Conservation (phyloP, 306 rosid species). For the Vachellia collinsii region DNA sequence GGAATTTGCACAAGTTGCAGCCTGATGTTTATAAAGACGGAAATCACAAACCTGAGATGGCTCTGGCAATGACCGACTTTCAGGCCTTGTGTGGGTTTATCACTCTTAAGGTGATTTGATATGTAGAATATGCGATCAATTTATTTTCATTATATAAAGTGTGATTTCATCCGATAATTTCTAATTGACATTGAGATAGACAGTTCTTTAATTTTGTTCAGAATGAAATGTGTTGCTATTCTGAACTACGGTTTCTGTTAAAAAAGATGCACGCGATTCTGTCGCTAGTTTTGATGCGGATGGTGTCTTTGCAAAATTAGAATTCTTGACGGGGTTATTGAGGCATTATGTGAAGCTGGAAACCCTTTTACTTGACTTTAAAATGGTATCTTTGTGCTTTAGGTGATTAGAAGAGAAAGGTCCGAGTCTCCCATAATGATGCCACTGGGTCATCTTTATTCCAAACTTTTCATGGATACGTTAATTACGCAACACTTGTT, state of each 20-base stretch:
- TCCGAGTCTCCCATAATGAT: background rate
- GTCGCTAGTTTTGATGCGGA: constrained; percentile 1
- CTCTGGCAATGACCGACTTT: constrained; percentile 77
- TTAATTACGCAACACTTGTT: background rate
- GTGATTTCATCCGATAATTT: background rate
- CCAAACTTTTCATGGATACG: background rate
- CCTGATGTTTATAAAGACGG: constrained; percentile 83
- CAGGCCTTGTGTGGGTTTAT: constrained; percentile 93
- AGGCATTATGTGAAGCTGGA: background rate
- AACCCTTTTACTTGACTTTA: background rate
- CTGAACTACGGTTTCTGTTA: constrained; percentile 5
- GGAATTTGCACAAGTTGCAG: constrained; percentile 66
- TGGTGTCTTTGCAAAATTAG: constrained; percentile 4
- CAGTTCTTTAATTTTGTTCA: constrained; percentile 20
- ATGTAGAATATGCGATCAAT: background rate
- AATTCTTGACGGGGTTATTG: background rate
- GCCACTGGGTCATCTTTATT: background rate
- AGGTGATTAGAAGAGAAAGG: background rate
- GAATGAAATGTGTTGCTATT: background rate
- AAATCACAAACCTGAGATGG: constrained; percentile 99
- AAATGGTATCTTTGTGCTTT: background rate
- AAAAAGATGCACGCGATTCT: constrained; percentile 20
- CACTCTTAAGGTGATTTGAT: constrained; percentile 59
- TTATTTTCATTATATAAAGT: background rate
- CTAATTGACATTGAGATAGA: background rate